phyloP scores from a whole-genome alignment of 2,329 filamentous ascomycete species.

The Diaporthe sp. region DNA sequence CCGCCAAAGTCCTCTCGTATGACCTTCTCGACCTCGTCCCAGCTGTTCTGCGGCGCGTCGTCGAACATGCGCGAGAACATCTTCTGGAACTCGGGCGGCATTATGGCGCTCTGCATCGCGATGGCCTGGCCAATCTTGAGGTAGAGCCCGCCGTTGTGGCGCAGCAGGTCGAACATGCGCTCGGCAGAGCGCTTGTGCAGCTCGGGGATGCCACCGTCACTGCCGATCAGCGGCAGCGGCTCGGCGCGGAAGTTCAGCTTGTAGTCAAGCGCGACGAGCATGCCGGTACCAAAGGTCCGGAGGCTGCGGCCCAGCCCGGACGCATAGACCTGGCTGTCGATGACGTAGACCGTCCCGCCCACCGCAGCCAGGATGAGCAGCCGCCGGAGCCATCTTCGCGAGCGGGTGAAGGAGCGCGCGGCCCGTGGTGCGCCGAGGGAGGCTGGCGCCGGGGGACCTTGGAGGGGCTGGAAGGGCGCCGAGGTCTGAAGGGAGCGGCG shows the following conservation, averaged over 20 bases:
- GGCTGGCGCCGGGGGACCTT: constrained; percentile 79
- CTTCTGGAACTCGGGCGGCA: constrained; percentile 93
- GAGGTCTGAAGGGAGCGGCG: constrained; percentile 46
- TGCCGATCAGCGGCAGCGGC: constrained; percentile 67
- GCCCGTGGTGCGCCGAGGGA: constrained; percentile 80
- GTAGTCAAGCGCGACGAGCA: constrained; percentile 90
- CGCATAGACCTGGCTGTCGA: constrained; percentile 83
- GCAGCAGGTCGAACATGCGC: constrained; percentile 83
- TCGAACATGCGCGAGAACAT: constrained; percentile 99
- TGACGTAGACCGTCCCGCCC: constrained; percentile 72
- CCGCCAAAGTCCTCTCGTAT: constrained; percentile 91
- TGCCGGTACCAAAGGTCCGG: constrained; percentile 84
- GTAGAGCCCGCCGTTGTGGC: constrained; percentile 91
- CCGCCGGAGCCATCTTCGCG: constrained; percentile 83
- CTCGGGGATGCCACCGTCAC: constrained; percentile 76
- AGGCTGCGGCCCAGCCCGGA: constrained; percentile 82
- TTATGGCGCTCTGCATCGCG: constrained; percentile 95
- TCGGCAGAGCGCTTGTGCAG: constrained; percentile 88
- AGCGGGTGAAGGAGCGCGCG: constrained; percentile 78
- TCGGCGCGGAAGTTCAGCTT: constrained; percentile 93
- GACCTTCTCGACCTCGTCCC: constrained; percentile 87
- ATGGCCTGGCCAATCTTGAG: constrained; percentile 98
- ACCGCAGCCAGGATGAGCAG: constrained; percentile 73
- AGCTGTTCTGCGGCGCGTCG: constrained; percentile 93
- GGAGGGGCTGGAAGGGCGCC: constrained; percentile 73